A percentile compares a stretch with the other conserved stretches of the same genome.
Evolutionary conservation across 2,329 filamentous ascomycete genomes (phyloP).

Genomic region (Aureobasidium uvarum): DNA sequence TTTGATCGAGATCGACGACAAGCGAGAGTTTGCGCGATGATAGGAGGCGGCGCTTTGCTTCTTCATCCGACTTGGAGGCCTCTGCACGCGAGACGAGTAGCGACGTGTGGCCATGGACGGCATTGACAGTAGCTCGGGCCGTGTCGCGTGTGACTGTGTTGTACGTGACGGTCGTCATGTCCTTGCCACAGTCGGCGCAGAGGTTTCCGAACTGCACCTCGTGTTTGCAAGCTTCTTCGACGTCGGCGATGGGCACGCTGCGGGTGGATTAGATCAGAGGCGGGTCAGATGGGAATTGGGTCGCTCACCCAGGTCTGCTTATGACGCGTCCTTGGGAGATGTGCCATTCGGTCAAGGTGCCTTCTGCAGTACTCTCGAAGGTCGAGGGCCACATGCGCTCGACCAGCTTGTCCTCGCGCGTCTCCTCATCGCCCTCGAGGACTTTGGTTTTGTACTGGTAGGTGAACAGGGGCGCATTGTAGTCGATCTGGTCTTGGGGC

Average conservation of each 20-base stretch:
- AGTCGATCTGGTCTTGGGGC: conserved; percentile 70
- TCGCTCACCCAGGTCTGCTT: conserved; percentile 39
- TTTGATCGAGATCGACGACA: conserved; percentile 96
- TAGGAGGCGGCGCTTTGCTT: conserved; percentile 79
- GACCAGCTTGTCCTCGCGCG: conserved; percentile 64
- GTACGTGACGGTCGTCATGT: conserved; percentile 90
- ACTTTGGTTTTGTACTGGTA: conserved; percentile 81
- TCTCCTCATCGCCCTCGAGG: conserved; percentile 66
- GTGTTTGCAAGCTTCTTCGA: conserved; percentile 89
- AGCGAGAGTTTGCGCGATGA: conserved; percentile 80
- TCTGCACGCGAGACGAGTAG: conserved; percentile 81
- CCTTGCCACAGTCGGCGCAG: conserved; percentile 88
- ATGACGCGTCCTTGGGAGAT: conserved; percentile 65
- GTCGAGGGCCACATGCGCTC: conserved; percentile 70
- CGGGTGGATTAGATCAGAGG: background rate
- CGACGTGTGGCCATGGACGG: conserved; percentile 86
- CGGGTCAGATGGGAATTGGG: background rate
- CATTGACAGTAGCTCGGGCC: conserved; percentile 86
- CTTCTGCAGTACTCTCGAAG: conserved; percentile 82
- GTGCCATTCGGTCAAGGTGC: conserved; percentile 73
- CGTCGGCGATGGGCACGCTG: conserved; percentile 61
- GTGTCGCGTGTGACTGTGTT: conserved; percentile 76
- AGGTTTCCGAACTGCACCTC: conserved; percentile 87
- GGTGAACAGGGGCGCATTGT: conserved; percentile 75
- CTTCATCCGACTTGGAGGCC: conserved; percentile 77